These are phyloP conservation scores for Dissoconium aciculare DNA, from an alignment of 2,329 filamentous ascomycete species.

Conservation along the genomic window DNA sequence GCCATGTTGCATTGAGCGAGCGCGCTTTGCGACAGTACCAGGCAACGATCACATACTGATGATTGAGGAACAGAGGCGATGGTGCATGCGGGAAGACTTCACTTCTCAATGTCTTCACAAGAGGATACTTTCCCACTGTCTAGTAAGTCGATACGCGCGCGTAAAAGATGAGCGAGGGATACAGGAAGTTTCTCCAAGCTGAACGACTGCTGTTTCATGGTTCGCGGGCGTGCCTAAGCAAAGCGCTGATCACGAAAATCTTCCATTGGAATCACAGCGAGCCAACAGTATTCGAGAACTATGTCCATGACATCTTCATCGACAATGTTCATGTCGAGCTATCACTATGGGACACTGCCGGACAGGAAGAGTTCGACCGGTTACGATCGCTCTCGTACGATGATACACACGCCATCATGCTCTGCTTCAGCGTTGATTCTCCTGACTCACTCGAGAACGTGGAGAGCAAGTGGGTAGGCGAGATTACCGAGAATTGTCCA, in stretches of 20 bases:
- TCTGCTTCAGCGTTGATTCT: conserved; percentile 94
- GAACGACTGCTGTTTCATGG: too few relatives aligned
- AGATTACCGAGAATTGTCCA: conserved; percentile 95
- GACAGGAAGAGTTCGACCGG: conserved; percentile 97
- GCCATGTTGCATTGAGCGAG: too few relatives aligned
- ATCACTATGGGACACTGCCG: conserved; percentile 94
- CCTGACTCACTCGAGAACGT: conserved; percentile 96
- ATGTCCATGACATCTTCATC: conserved; percentile 98
- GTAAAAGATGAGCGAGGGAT: too few relatives aligned
- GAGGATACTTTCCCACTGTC: conserved; percentile 95
- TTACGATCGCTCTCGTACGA: conserved; percentile 91
- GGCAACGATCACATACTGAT: too few relatives aligned
- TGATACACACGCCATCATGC: conserved; percentile 96
- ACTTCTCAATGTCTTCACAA: conserved; percentile 91
- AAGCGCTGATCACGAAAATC: too few relatives aligned
- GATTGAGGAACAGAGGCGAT: conserved; percentile 73
- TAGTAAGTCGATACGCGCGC: conserved; percentile 47
- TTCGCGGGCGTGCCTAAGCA: too few relatives aligned
- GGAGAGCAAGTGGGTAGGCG: conserved; percentile 93
- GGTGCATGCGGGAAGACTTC: conserved; percentile 97
- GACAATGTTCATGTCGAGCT: conserved; percentile 94
- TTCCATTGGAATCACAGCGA: conserved; percentile 50
- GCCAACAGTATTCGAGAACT: conserved; percentile 97
- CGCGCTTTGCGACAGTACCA: too few relatives aligned
- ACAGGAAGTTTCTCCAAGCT: too few relatives aligned